These are phyloP conservation scores for Ramaria sp. DNA, from an alignment of 768 basidiomycete species.

Conservation along the genomic window DNA sequence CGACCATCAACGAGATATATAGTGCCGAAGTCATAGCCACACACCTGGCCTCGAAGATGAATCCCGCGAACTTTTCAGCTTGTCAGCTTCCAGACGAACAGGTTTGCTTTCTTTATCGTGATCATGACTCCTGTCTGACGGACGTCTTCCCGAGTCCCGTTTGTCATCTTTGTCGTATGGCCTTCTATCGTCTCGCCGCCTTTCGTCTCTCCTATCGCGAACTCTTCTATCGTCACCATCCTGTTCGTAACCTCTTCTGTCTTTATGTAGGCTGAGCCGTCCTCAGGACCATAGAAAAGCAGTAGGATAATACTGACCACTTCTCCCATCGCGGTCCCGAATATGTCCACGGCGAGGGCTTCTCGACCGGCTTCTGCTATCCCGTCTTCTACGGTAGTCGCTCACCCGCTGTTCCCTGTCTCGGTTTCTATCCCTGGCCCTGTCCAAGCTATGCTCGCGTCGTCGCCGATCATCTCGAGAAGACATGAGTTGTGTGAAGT, in stretches of 20 bases:
- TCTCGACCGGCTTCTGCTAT: slow-evolving; percentile 13
- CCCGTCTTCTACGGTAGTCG: slow-evolving; percentile 16
- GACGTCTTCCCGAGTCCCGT: slow-evolving; percentile 26
- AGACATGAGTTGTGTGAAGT: slow-evolving; percentile 33
- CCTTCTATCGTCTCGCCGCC: slow-evolving; percentile 9
- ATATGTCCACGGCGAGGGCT: slow-evolving; percentile 12
- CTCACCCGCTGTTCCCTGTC: slow-evolving; percentile 26
- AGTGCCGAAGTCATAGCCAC: not conserved
- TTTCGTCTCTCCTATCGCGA: slow-evolving; percentile 9
- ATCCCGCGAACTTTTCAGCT: slow-evolving; percentile 14
- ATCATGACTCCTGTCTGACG: slow-evolving; percentile 27
- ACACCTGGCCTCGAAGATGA: not conserved
- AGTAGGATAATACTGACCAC: not conserved
- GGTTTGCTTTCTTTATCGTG: slow-evolving; percentile 24
- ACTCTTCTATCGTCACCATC: slow-evolving; percentile 2
- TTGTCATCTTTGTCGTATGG: slow-evolving; percentile 18
- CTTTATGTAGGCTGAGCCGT: slow-evolving; percentile 2
- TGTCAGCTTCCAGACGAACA: slow-evolving; percentile 21
- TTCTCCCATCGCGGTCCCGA: slow-evolving; percentile 1
- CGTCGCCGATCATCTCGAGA: slow-evolving; percentile 44
- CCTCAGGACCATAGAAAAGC: not conserved
- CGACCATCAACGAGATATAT: not conserved
- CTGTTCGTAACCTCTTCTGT: not conserved
- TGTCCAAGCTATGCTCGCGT: slow-evolving; percentile 51
- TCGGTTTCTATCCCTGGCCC: slow-evolving; percentile 35